phyloP scores from a whole-genome alignment of 2,329 filamentous ascomycete genomes.

The Pseudocercospora macadamiae region DNA sequence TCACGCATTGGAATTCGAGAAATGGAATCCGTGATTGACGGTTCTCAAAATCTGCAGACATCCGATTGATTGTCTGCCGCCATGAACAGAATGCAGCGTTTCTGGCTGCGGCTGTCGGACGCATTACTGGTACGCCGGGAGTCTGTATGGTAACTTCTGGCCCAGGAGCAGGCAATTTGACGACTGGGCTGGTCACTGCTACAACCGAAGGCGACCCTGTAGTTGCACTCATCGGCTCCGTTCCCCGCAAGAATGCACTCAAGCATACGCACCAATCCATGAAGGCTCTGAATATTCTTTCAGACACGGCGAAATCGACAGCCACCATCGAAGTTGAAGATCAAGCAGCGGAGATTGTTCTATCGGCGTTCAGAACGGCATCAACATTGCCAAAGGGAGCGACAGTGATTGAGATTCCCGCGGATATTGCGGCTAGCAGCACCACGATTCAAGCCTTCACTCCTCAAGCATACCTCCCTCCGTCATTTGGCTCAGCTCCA shows the following conservation, averaged over 20 bases:
- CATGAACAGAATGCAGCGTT: slow-evolving; percentile 57
- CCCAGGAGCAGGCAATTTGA: slow-evolving; percentile 51
- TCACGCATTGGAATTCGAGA: no score
- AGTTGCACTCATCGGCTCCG: slow-evolving; percentile 52
- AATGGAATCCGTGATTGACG: no score
- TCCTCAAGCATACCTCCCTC: slow-evolving; percentile 44
- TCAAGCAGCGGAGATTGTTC: slow-evolving; percentile 52
- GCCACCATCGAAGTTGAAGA: slow-evolving; percentile 51
- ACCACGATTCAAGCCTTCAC: slow-evolving; percentile 47
- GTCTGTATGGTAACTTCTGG: slow-evolving; percentile 54
- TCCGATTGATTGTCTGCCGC: slow-evolving; percentile 51
- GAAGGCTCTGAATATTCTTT: slow-evolving; percentile 48
- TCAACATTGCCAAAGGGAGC: slow-evolving; percentile 48
- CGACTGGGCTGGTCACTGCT: neutral
- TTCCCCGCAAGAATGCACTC: slow-evolving; percentile 48
- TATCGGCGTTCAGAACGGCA: slow-evolving; percentile 50
- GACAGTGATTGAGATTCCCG: slow-evolving; percentile 49
- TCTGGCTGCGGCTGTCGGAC: slow-evolving; percentile 52
- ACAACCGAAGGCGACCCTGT: slow-evolving; percentile 48
- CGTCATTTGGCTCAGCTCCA: slow-evolving; percentile 46
- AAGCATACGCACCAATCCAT: slow-evolving; percentile 55
- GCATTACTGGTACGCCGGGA: slow-evolving; percentile 51
- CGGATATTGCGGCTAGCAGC: slow-evolving; percentile 48
- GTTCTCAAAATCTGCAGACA: no score
- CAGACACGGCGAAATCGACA: slow-evolving; percentile 49